phyloP scores from a whole-genome alignment of 169 alveolate species.

The Plasmodium coatneyi region DNA sequence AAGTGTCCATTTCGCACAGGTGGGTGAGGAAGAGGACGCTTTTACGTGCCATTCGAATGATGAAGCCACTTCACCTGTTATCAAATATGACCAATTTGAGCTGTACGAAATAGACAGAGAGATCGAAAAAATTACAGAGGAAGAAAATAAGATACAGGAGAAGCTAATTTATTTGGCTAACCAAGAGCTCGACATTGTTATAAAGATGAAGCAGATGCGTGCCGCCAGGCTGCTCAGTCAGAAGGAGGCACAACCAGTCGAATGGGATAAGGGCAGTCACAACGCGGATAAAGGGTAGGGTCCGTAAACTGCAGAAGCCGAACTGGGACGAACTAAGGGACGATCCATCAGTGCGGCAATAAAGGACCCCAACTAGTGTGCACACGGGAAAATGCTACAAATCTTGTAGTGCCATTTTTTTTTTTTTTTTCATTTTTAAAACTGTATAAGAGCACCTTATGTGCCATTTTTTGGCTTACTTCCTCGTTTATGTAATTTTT shows the following conservation, averaged over 20 bases:
- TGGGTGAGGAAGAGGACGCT: background rate
- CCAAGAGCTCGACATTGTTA: conserved; percentile 45
- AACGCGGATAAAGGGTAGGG: background rate
- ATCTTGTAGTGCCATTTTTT: background rate
- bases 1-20: background rate
- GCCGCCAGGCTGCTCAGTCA: background rate
- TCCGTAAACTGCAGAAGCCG: background rate
- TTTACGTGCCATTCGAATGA: background rate
- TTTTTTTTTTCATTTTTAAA: background rate
- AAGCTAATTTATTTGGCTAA: conserved; percentile 44
- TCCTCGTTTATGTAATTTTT: background rate
- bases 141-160: conserved; percentile 66
- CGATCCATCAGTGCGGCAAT: background rate
- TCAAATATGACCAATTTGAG: conserved; percentile 51
- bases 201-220: conserved; percentile 13
- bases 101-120: conserved; percentile 55
- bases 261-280: background rate
- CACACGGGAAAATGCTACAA: background rate
- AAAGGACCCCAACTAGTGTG: background rate
- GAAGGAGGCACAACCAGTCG: conserved; percentile 1
- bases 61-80: conserved; percentile 1
- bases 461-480: background rate
- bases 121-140: conserved; percentile 58
- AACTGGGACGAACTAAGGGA: background rate
- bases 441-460: background rate